Base-by-base conservation (phyloP, 1,139 yeast species). In the Blastobotrys indianensis region DNA sequence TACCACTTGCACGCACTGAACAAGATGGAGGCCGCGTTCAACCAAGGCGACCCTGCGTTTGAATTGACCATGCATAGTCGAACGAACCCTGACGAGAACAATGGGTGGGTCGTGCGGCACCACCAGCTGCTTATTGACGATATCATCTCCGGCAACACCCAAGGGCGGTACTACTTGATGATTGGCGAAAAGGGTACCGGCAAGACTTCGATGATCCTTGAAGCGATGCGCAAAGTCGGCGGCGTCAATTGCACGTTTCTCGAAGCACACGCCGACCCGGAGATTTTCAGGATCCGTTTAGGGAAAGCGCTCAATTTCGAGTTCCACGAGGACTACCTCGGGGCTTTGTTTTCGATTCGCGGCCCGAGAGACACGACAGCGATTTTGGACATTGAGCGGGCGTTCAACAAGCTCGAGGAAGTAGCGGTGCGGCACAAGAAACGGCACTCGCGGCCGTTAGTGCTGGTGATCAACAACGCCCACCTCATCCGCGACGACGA, bases 151-250 rank as follows among this genome's bases (percentile, higher is more conserved):
- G 95, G 95, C 1, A 65, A 74, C 13, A 67, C 77, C 1, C 66
- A 67, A 11, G 94, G 95, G 0, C 64, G 92, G 25, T 85, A 85
- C 61, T 83, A 79, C 59, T 66, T 85, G 45, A 62, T 85, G 13
- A 77, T 85, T 46, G 95, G 95, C 20, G 95, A 85, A 62, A 85
- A 85, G 60, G 95, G 95, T 1, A 85, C 94, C 0, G 95, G 95
- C 2, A 85, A 85, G 58, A 82, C 90, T 0, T 81, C 92, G 1
- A 71, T 85, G 64, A 69, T 84, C 28, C 63, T 81, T 54, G 88
- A 83, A 38, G 77, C 90, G 2, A 79, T 85, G 73, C 75, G 79
- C 51, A 75, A 79, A 53, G 77, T 79, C 1, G 68, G 75, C 39
- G 88, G 92, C 1, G 66, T 66, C 48, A 79, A 82, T 56, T 86